These are phyloP conservation scores for Claviceps paspali DNA, from an alignment of 2,329 filamentous ascomycete genomes.

Conservation along the genomic window DNA sequence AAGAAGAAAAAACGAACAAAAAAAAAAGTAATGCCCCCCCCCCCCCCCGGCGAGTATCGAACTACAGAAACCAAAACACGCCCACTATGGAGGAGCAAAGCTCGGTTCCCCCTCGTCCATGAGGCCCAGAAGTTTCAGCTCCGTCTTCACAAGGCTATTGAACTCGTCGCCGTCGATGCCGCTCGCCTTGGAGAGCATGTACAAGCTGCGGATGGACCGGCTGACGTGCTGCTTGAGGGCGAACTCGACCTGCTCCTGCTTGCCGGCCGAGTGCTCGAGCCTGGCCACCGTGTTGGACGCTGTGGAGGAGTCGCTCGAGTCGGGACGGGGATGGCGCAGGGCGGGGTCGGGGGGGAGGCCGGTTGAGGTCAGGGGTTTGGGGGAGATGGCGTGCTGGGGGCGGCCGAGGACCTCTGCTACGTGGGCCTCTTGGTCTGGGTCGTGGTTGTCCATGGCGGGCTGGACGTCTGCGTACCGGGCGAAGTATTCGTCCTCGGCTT, in stretches of 20 bases:
- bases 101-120: too few relatives aligned
- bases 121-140: constrained; percentile 54
- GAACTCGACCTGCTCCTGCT: constrained; percentile 49
- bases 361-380: neutral
- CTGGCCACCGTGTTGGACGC: constrained; percentile 44
- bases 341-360: constrained; percentile 11
- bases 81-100: too few relatives aligned
- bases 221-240: constrained; percentile 68
- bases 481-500: constrained; percentile 57
- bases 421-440: constrained; percentile 52
- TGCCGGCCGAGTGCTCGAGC: constrained; percentile 39
- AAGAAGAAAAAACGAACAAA: too few relatives aligned
- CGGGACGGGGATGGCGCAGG: constrained; percentile 40
- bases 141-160: constrained; percentile 52
- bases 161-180: constrained; percentile 67
- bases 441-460: constrained; percentile 65
- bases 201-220: constrained; percentile 63
- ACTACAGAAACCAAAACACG: too few relatives aligned
- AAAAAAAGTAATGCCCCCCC: too few relatives aligned
- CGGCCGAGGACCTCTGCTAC: constrained; percentile 17
- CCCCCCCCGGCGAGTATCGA: too few relatives aligned
- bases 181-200: constrained; percentile 50
- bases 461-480: constrained; percentile 65
- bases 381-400: too few relatives aligned
- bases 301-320: constrained; percentile 41